Evolutionary conservation across 2,329 filamentous ascomycete species (phyloP).

Genomic region (Fusarium sp.): DNA sequence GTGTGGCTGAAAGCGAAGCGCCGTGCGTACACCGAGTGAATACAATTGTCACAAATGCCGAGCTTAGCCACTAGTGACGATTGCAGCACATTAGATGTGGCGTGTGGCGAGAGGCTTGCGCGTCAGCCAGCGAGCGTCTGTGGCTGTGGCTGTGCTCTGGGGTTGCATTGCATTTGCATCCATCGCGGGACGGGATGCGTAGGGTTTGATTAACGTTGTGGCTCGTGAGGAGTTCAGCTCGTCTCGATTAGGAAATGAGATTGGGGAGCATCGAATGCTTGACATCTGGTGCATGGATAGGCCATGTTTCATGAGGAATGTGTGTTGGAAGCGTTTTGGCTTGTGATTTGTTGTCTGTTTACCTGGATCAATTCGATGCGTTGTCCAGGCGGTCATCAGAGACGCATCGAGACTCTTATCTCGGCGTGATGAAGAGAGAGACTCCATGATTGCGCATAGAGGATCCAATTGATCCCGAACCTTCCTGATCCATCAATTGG

Average conservation of each 20-base stretch:
- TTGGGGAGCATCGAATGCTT: constrained; percentile 2
- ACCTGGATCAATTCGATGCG: constrained; percentile 29
- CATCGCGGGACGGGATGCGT: constrained; percentile 1
- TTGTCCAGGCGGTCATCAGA: constrained; percentile 17
- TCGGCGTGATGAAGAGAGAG: not conserved
- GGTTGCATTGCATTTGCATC: constrained; percentile 8
- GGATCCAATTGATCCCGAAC: not conserved
- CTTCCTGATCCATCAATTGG: not conserved
- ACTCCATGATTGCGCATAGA: not conserved
- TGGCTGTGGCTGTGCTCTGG: constrained; percentile 11
- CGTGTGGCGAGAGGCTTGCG: constrained; percentile 46
- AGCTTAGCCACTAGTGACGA: constrained; percentile 33
- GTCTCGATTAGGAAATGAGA: constrained; percentile 25
- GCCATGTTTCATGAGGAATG: constrained; percentile 30
- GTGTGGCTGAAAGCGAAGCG: constrained; percentile 2
- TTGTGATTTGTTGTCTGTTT: constrained; percentile 25
- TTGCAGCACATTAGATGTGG: not conserved
- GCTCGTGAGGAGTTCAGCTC: constrained; percentile 31
- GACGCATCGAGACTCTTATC: not conserved
- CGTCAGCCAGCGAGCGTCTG: constrained; percentile 16
- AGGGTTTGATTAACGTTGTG: constrained; percentile 32
- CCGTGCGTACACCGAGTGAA: not conserved
- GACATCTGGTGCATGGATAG: constrained; percentile 17
- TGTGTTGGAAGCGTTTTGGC: not conserved
- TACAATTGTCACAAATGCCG: constrained; percentile 19